Evolutionary conservation across 163 green algal species (phyloP), one percentile per base, ranked within the genome.

Genomic region (Chlorella variabilis): DNA sequence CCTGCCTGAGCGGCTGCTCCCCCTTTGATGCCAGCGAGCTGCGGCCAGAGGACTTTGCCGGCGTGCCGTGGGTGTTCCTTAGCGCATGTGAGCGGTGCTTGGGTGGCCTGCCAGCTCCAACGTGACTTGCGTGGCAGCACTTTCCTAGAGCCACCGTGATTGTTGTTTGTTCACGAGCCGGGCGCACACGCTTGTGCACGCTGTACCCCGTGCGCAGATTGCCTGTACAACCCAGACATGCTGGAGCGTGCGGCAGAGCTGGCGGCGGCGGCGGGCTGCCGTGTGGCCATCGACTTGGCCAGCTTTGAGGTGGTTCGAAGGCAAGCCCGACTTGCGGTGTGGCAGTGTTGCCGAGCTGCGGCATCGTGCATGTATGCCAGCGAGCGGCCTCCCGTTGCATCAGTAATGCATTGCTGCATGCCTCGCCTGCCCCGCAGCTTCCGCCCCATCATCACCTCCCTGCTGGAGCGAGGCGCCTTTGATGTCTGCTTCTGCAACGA

Each of bases 281-380:
- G 78, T 20, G 87, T 95, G 39, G 89, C 91, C 0, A 76, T 96
- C 41, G 92, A 96, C 74, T 80, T 96, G 71, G 91, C 89, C 2
- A 91, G 84, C 25, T 96, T 93, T 69, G 93, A 96, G 81, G 82
- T 96, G 8, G 91, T 96, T 27, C 76, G 89, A 7, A 71, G 73
- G 73, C 48, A 7, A 20, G 49, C 20, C 15, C 18, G 13, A 4
- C 20, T 15, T 2, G 18, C 9, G 61, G 31, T 42, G n/a, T 36
- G 58, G 25, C 25, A 8, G 58, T 3, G 3, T 17, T 17, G n/a
- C n/a, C n/a, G n/a, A n/a, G n/a, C n/a, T n/a, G n/a, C n/a, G n/a
- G n/a, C n/a, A n/a, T n/a, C n/a, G n/a, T n/a, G n/a, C n/a, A n/a
- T n/a, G n/a, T n/a, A n/a, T n/a, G n/a, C n/a, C n/a, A n/a, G n/a